These are phyloP conservation scores for Truncatella angustata DNA, from an alignment of 2,329 filamentous ascomycete genomes.

Conservation along the genomic window DNA sequence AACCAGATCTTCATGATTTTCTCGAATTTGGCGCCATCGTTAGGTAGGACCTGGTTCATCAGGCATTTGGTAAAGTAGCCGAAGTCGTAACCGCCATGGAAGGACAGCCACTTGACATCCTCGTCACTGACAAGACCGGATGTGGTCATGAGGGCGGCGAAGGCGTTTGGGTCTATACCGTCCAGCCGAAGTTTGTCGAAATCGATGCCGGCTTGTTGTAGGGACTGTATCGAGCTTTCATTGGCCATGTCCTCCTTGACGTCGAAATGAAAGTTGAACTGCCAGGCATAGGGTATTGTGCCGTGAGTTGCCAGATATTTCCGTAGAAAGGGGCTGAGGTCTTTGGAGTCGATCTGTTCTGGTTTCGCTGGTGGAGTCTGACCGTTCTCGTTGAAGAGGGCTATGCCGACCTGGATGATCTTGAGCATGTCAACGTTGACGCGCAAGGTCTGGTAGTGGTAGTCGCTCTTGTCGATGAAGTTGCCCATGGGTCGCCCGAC, in stretches of 20 bases:
- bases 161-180: constrained; percentile 86
- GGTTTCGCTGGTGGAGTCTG: constrained; percentile 77
- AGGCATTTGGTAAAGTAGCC: constrained; percentile 95
- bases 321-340: constrained; percentile 36
- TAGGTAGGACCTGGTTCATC: constrained; percentile 76
- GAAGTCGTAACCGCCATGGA: constrained; percentile 98
- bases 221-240: constrained; percentile 87
- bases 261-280: constrained; percentile 98
- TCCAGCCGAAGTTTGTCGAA: constrained; percentile 80
- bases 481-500: constrained; percentile 93
- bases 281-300: constrained; percentile 86
- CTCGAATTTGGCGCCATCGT: constrained; percentile 88
- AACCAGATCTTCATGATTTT: constrained; percentile 89
- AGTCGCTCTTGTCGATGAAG: constrained; percentile 93
- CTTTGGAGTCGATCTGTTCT: constrained; percentile 37
- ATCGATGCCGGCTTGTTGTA: constrained; percentile 89
- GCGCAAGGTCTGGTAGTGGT: constrained; percentile 96
- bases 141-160: constrained; percentile 85
- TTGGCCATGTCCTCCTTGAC: constrained; percentile 97
- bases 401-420: constrained; percentile 95
- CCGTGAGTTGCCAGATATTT: constrained; percentile 37
- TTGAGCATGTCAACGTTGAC: constrained; percentile 97
- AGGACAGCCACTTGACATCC: constrained; percentile 93
- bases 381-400: constrained; percentile 86
- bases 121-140: constrained; percentile 87